Conservation (phyloP, 176 grass and related monocot genomes). For the Musa itinerans region DNA sequence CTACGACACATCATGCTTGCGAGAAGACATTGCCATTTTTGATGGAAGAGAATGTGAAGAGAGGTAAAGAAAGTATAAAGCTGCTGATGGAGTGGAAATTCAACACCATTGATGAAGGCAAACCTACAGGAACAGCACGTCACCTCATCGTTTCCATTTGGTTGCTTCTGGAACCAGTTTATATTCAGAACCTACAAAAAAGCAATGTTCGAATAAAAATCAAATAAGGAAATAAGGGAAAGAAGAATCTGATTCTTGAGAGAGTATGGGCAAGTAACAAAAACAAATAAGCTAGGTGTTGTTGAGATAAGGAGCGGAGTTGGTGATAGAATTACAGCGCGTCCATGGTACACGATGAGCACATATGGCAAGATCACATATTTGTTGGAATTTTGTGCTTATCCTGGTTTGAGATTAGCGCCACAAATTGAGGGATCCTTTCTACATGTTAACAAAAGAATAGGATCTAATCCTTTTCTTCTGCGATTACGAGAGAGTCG, state of each 20-base stretch:
- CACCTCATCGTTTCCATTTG: conserved; percentile 93
- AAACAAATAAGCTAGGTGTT: no score
- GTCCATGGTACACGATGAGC: background rate
- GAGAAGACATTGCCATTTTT: no score
- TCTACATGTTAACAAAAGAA: no score
- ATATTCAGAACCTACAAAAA: conserved; percentile 67
- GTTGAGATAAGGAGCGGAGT: background rate
- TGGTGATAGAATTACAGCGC: background rate
- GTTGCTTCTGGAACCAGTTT: conserved; percentile 99
- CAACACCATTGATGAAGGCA: background rate
- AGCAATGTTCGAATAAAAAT: background rate
- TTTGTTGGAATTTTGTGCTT: background rate
- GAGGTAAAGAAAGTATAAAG: background rate
- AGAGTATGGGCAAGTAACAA: background rate
- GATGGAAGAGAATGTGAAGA: background rate
- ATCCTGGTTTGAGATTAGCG: background rate
- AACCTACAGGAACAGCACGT: background rate
- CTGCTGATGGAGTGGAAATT: background rate
- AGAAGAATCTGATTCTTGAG: background rate
- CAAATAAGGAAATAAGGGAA: conserved; percentile 3
- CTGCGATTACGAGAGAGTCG: no score
- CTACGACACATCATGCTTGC: no score
- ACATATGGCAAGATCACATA: background rate
- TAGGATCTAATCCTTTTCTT: no score
- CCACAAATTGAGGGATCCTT: background rate